Evolutionary conservation across 371 early-diverging fungal genomes (phyloP).

Genomic region (Syncephalastrum sp.): DNA sequence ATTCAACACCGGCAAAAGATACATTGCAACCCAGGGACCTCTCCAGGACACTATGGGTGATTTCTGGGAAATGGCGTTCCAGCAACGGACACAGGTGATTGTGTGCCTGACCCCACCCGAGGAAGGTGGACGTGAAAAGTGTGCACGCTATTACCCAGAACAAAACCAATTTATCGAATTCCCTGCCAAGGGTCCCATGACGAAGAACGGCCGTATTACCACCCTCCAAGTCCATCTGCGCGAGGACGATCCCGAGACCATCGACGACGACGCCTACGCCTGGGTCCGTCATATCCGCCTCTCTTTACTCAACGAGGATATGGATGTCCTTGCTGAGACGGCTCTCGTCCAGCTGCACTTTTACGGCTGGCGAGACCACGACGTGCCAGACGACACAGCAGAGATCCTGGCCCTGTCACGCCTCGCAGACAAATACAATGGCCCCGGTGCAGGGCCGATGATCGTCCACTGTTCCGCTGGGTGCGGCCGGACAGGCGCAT

Average conservation of each 20-base stretch:
- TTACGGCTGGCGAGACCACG: constrained; percentile 90
- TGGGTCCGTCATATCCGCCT: constrained; percentile 16
- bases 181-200: constrained; percentile 2
- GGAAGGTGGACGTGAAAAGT: constrained; percentile 70
- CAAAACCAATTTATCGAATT: constrained; percentile 13
- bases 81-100: constrained; percentile 69
- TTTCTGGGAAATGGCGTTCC: constrained; percentile 91
- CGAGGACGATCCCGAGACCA: constrained; percentile 11
- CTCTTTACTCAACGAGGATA: constrained; percentile 1
- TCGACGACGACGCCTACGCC: constrained; percentile 15
- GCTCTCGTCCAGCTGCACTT: constrained; percentile 77
- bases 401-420: constrained; percentile 44
- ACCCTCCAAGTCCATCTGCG: constrained; percentile 2
- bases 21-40: constrained; percentile 94
- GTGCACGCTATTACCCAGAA: constrained; percentile 78
- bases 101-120: constrained; percentile 85
- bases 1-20: constrained; percentile 37
- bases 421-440: constrained; percentile 32
- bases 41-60: constrained; percentile 71
- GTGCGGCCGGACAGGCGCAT: constrained; percentile 97
- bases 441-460: constrained; percentile 44
- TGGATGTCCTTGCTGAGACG: constrained; percentile 5
- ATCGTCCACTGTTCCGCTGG: constrained; percentile 92
- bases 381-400: constrained; percentile 57
- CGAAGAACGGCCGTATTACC: not conserved